phyloP scores from a whole-genome alignment of 192 early-diverging fungal genomes.

The Spinellus fusiger region DNA sequence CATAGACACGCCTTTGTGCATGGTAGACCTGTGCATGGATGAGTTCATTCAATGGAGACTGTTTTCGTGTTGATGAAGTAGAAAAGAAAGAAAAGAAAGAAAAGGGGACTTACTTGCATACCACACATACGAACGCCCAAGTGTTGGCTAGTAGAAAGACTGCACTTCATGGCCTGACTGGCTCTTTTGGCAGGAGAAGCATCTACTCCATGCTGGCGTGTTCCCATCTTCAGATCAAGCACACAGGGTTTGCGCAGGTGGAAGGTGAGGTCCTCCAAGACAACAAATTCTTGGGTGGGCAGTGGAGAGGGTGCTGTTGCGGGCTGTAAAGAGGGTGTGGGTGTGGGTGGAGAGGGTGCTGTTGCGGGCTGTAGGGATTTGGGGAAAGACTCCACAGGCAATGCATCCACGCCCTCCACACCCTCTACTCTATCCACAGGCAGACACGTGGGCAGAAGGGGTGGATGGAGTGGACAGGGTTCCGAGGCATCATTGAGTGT shows the following conservation, averaged over 20 bases:
- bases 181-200: conserved; percentile 73
- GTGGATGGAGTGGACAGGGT: too few species aligned
- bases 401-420: too few species aligned
- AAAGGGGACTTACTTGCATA: conserved; percentile 96
- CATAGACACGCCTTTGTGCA: conserved; percentile 1
- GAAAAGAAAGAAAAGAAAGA: too few species aligned
- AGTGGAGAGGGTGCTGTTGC: background rate
- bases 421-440: too few species aligned
- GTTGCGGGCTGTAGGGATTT: too few species aligned
- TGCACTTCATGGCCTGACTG: conserved; percentile 89
- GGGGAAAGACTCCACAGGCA: too few species aligned
- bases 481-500: too few species aligned
- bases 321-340: too few species aligned
- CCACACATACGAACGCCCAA: conserved; percentile 95
- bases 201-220: conserved; percentile 91
- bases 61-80: too few species aligned
- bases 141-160: conserved; percentile 81
- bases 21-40: background rate
- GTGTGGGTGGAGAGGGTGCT: background rate
- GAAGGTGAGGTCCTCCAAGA: conserved; percentile 91
- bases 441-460: too few species aligned
- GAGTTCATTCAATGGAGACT: background rate
- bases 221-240: conserved; percentile 98
- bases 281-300: conserved; percentile 60
- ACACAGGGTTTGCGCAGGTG: conserved; percentile 88